Conservation (phyloP, 164 flowering plant genomes). For the Dillenia turbinata region DNA sequence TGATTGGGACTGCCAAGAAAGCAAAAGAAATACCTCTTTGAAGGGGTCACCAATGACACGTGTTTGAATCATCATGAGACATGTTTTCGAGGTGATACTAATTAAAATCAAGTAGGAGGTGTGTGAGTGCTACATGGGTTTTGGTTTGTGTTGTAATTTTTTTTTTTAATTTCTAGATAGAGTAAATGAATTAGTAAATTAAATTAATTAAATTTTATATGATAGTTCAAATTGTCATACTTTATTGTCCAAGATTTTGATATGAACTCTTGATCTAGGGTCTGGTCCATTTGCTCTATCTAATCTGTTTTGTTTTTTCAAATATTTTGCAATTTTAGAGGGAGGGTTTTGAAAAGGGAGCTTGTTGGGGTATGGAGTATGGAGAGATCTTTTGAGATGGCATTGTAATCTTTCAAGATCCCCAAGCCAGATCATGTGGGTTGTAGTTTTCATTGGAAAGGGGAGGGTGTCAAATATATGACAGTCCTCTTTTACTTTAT, state of each 20-base stretch:
- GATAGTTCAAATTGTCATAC: too few relatives aligned
- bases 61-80: conserved; percentile 13
- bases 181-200: too few relatives aligned
- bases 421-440: conserved; percentile 54
- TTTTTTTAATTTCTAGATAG: too few relatives aligned
- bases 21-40: too few relatives aligned
- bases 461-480: conserved; percentile 9
- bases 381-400: conserved; percentile 30
- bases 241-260: too few relatives aligned
- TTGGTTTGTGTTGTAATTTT: too few relatives aligned
- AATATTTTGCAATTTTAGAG: conserved; percentile 18
- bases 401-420: conserved; percentile 34
- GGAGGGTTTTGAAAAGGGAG: not conserved
- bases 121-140: too few relatives aligned
- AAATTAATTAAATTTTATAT: too few relatives aligned
- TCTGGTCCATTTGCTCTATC: too few relatives aligned
- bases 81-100: not conserved
- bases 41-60: not conserved
- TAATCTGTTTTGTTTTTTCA: too few relatives aligned
- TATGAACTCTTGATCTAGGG: too few relatives aligned
- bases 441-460: conserved; percentile 41
- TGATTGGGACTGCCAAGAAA: not conserved
- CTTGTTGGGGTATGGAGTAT: conserved; percentile 6
- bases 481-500: not conserved
- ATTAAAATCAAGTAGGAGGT: too few relatives aligned